Conservation (phyloP, 352 stramenopile genomes). For the Pythium scleroteichum region DNA sequence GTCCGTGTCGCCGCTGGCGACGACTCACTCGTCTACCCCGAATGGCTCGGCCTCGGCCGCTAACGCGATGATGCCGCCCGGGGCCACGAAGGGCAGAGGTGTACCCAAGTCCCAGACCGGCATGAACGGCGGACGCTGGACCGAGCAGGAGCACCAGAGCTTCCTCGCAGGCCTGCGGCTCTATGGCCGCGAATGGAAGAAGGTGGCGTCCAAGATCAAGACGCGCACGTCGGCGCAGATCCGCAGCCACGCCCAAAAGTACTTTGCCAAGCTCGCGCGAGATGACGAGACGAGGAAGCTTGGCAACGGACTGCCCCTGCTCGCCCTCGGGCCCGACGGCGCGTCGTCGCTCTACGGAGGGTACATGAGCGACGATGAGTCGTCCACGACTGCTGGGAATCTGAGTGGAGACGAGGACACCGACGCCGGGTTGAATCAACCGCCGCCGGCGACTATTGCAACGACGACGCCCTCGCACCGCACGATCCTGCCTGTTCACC, state of each 20-base stretch:
- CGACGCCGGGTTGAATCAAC: slow-evolving; percentile 26
- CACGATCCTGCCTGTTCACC: slow-evolving; percentile 21
- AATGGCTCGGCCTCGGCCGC: background rate
- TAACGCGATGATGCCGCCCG: background rate
- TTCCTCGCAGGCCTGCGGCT: slow-evolving; percentile 93
- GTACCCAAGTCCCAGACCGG: slow-evolving; percentile 51
- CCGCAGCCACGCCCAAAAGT: slow-evolving; percentile 84
- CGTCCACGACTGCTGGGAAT: slow-evolving; percentile 40
- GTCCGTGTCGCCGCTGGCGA: slow-evolving; percentile 16
- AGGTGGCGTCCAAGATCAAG: slow-evolving; percentile 90
- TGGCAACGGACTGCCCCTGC: slow-evolving; percentile 18
- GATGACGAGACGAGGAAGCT: slow-evolving; percentile 71
- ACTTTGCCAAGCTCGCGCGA: slow-evolving; percentile 84
- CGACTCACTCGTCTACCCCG: background rate
- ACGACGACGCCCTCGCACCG: slow-evolving; percentile 7
- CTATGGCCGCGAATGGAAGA: slow-evolving; percentile 98
- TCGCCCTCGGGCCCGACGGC: slow-evolving; percentile 5
- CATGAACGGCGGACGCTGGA: slow-evolving; percentile 94
- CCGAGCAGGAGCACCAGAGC: slow-evolving; percentile 92
- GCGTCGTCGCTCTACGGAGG: slow-evolving; percentile 22
- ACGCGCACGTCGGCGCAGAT: slow-evolving; percentile 87
- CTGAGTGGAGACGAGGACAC: slow-evolving; percentile 54
- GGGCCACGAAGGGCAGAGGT: slow-evolving; percentile 29
- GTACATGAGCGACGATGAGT: slow-evolving; percentile 71
- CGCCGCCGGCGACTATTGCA: background rate